phyloP scores from a whole-genome alignment of 257 asterid genomes.

The Avicennia marina region DNA sequence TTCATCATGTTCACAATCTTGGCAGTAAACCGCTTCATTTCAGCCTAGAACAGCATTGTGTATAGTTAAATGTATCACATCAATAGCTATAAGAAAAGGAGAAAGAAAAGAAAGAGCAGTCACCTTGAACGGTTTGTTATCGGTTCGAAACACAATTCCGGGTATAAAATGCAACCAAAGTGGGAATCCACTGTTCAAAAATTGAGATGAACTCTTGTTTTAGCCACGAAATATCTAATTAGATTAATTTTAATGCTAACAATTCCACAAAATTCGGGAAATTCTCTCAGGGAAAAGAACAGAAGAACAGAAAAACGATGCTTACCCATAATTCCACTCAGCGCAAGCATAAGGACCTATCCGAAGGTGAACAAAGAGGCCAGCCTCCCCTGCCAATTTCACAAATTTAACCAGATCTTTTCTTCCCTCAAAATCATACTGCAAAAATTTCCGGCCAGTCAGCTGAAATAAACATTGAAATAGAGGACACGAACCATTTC shows the following conservation, averaged over 20 bases:
- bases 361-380: slow-evolving; percentile 43
- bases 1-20: slow-evolving; percentile 65
- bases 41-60: slow-evolving; percentile 37
- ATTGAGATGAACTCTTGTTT: not conserved
- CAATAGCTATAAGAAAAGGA: not conserved
- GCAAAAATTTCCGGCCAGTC: slow-evolving; percentile 19
- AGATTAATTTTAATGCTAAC: not conserved
- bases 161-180: slow-evolving; percentile 74
- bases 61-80: not conserved
- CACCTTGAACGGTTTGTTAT: slow-evolving; percentile 63
- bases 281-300: not conserved
- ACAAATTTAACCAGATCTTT: slow-evolving; percentile 51
- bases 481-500: not conserved
- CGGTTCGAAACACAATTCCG: slow-evolving; percentile 57
- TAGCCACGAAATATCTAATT: not conserved
- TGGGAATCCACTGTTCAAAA: slow-evolving; percentile 63
- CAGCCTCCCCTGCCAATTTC: slow-evolving; percentile 53
- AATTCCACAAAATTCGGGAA: not conserved
- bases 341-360: slow-evolving; percentile 70
- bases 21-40: slow-evolving; percentile 62
- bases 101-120: not conserved
- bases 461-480: slow-evolving; percentile 5
- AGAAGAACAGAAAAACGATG: not conserved
- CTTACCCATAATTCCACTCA: slow-evolving; percentile 55
- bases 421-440: slow-evolving; percentile 63